phyloP scores from a whole-genome alignment of 2,329 filamentous ascomycete species.

The Dendryphion nanum region DNA sequence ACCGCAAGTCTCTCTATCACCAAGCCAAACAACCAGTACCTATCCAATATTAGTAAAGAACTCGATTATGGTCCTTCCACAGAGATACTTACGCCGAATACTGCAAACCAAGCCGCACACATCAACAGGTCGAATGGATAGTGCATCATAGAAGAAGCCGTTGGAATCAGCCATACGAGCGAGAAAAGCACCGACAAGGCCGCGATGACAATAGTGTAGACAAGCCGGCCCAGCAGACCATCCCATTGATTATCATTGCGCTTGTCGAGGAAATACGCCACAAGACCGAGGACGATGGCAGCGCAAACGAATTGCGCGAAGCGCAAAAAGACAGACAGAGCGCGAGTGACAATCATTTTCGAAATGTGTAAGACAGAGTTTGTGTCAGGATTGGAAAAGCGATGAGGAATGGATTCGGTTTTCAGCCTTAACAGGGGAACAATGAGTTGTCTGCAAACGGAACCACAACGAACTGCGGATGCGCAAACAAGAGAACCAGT shows the following conservation, averaged over 20 bases:
- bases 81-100: conserved; percentile 57
- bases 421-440: too few species aligned
- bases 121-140: conserved; percentile 71
- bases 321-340: conserved; percentile 59
- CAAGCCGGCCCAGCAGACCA: conserved; percentile 64
- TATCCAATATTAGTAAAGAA: conserved; percentile 52
- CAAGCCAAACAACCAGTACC: conserved; percentile 41
- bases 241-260: conserved; percentile 39
- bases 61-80: not conserved
- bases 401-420: too few species aligned
- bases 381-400: too few species aligned
- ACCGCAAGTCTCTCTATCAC: conserved; percentile 22
- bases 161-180: conserved; percentile 71
- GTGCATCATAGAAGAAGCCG: conserved; percentile 64
- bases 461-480: not conserved
- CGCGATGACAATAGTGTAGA: conserved; percentile 73
- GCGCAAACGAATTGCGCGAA: conserved; percentile 66
- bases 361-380: too few species aligned
- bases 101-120: conserved; percentile 67
- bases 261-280: conserved; percentile 21
- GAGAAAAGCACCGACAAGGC: conserved; percentile 67
- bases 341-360: conserved; percentile 42
- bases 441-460: not conserved
- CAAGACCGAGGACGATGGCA: conserved; percentile 51
- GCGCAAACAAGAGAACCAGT: not conserved